These are phyloP conservation scores for Verticillium tricorpus DNA, from an alignment of 2,329 filamentous ascomycete genomes.

Conservation along the genomic window DNA sequence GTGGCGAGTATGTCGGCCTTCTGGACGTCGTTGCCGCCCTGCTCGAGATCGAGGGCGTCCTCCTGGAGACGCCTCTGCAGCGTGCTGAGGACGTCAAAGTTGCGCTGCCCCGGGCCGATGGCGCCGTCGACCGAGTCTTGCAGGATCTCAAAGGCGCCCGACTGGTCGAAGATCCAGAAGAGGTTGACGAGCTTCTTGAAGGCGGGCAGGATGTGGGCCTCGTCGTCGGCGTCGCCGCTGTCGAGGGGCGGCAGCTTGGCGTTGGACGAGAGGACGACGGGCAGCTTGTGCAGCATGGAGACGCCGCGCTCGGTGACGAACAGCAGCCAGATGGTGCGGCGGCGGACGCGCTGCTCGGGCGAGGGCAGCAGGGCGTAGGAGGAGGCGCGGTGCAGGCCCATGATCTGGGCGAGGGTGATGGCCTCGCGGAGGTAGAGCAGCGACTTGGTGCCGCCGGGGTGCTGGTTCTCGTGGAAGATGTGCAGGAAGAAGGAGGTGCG, in stretches of 20 bases:
- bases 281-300: constrained; percentile 44
- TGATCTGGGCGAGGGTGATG: constrained; percentile 46
- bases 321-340: constrained; percentile 31
- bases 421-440: constrained; percentile 44
- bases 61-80: constrained; percentile 39
- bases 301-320: constrained; percentile 43
- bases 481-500: constrained; percentile 47
- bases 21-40: constrained; percentile 41
- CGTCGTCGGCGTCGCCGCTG: constrained; percentile 25
- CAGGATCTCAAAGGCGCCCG: constrained; percentile 42
- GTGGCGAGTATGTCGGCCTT: constrained; percentile 45
- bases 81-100: constrained; percentile 26
- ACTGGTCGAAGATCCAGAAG: constrained; percentile 46
- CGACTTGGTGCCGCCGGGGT: constrained; percentile 39
- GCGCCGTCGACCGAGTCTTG: constrained; percentile 29
- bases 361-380: constrained; percentile 29
- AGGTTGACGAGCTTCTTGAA: constrained; percentile 44
- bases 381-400: constrained; percentile 39
- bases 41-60: constrained; percentile 29
- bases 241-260: constrained; percentile 28
- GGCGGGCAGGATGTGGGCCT: constrained; percentile 39
- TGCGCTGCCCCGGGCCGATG: constrained; percentile 17
- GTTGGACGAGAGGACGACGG: constrained; percentile 37
- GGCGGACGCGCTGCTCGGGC: constrained; percentile 38
- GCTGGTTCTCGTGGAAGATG: constrained; percentile 45